phyloP scores from a whole-genome alignment of 148 eudicot genomes.

The Rhododendron simsii region DNA sequence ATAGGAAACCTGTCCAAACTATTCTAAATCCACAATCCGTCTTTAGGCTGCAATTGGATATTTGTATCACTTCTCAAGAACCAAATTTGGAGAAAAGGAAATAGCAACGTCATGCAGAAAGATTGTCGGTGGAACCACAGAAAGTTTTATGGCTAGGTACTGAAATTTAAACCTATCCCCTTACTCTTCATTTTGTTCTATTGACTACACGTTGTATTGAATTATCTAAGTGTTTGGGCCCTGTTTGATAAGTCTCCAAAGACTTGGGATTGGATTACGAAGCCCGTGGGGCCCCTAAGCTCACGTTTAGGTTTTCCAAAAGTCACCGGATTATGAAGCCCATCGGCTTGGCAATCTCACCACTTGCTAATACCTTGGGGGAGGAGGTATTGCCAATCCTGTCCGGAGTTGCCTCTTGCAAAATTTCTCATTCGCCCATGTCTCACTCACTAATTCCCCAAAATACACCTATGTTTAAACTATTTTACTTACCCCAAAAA shows the following conservation, averaged over 20 bases:
- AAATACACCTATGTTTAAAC: too few relatives aligned
- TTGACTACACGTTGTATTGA: background rate
- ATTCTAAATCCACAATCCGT: background rate
- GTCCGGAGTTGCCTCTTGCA: too few relatives aligned
- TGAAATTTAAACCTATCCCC: background rate
- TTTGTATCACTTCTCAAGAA: background rate
- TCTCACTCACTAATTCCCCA: too few relatives aligned
- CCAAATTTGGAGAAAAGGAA: background rate
- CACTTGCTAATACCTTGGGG: background rate
- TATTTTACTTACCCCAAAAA: too few relatives aligned
- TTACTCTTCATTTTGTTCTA: background rate
- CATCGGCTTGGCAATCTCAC: too few relatives aligned
- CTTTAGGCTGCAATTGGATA: background rate
- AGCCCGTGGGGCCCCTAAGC: too few relatives aligned
- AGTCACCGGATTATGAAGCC: too few relatives aligned
- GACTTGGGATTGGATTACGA: too few relatives aligned
- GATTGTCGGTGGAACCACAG: background rate
- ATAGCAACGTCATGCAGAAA: background rate
- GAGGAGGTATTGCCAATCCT: background rate
- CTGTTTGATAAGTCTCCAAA: too few relatives aligned
- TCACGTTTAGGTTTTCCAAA: too few relatives aligned
- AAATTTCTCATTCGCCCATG: too few relatives aligned
- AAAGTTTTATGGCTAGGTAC: background rate
- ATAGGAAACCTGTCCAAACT: background rate
- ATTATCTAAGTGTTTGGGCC: too few relatives aligned